Conservation (phyloP, 1,139 yeast genomes). For the Yamadazyma buinensis region DNA sequence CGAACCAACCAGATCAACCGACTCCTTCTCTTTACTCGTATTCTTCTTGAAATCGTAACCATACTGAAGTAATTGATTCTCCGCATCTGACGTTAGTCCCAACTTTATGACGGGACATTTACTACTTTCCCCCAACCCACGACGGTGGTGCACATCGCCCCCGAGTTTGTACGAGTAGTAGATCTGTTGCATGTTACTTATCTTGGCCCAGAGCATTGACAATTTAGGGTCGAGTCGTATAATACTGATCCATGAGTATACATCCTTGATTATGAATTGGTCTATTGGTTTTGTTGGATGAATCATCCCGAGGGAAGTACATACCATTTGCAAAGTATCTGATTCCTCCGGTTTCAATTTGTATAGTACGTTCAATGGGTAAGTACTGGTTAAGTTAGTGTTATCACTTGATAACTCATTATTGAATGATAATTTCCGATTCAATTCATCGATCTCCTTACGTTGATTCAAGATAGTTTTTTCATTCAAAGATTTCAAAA, state of each 20-base stretch:
- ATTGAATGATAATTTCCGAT: conserved; percentile 27
- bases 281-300: background rate
- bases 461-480: conserved; percentile 24
- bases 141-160: too few relatives aligned
- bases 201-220: conserved; percentile 39
- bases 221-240: conserved; percentile 41
- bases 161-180: conserved; percentile 25
- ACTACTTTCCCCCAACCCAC: too few relatives aligned
- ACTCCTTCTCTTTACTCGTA: too few relatives aligned
- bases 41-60: too few relatives aligned
- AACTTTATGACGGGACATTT: too few relatives aligned
- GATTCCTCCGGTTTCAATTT: conserved; percentile 13
- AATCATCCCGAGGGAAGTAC: background rate
- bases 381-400: conserved; percentile 4
- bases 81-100: too few relatives aligned
- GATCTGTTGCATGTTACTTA: conserved; percentile 38
- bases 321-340: background rate
- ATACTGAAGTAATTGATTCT: too few relatives aligned
- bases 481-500: conserved; percentile 20
- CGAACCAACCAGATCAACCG: too few relatives aligned
- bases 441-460: conserved; percentile 33
- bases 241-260: conserved; percentile 40
- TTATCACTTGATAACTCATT: conserved; percentile 23
- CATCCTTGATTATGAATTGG: conserved; percentile 10
- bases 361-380: conserved; percentile 10